phyloP scores from a whole-genome alignment of 352 stramenopile genomes.

The Phytophthora nicotianae region DNA sequence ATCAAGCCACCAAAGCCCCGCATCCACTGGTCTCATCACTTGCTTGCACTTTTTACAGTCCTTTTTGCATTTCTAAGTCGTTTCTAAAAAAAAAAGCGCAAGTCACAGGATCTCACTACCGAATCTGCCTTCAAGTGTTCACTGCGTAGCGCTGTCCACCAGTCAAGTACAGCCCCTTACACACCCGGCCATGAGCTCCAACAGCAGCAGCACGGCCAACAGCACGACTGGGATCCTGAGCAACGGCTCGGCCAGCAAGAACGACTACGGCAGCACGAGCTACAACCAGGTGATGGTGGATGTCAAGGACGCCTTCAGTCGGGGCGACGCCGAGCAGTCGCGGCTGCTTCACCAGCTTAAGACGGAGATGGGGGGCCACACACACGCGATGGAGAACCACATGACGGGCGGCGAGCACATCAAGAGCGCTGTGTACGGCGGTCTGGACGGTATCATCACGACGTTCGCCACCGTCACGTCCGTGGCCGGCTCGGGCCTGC shows the following conservation, averaged over 20 bases:
- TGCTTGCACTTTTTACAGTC: constrained; percentile 2
- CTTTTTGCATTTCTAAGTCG: constrained; percentile 16
- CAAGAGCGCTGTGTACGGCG: constrained; percentile 93
- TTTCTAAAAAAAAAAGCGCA: constrained; percentile 18
- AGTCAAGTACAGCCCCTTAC: neutral
- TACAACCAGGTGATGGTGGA: constrained; percentile 53
- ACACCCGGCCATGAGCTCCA: constrained; percentile 27
- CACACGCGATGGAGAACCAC: constrained; percentile 79
- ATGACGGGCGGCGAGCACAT: constrained; percentile 75
- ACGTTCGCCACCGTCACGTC: constrained; percentile 96
- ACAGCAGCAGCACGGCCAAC: constrained; percentile 22
- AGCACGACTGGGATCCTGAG: constrained; percentile 29
- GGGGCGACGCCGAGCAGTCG: constrained; percentile 56
- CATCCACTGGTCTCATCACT: constrained; percentile 12
- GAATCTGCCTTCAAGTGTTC: constrained; percentile 25
- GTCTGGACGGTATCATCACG: constrained; percentile 96
- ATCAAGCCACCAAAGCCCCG: neutral
- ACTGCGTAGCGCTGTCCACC: neutral
- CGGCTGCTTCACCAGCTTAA: constrained; percentile 73
- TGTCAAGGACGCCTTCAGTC: constrained; percentile 58
- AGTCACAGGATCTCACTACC: constrained; percentile 9
- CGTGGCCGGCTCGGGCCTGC: constrained; percentile 90
- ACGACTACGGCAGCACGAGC: constrained; percentile 56
- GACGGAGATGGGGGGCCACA: constrained; percentile 56
- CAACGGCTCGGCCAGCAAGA: constrained; percentile 25